A percentile compares a stretch with the other conserved stretches of the same genome.
These are phyloP conservation scores for Clohesyomyces aquaticus DNA, from an alignment of 495 filamentous ascomycete species.

Conservation along the genomic window DNA sequence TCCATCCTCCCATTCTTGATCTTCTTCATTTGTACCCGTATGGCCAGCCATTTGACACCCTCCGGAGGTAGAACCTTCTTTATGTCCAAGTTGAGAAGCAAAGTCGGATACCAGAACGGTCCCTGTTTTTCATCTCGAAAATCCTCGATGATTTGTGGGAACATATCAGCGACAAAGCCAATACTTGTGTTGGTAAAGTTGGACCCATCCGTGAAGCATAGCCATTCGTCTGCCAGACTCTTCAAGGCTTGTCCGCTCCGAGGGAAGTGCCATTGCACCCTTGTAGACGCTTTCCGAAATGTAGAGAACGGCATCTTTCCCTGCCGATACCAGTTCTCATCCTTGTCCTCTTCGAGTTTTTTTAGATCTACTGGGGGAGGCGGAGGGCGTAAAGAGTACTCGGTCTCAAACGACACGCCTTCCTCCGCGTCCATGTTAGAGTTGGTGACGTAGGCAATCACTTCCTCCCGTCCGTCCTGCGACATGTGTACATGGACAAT, in stretches of 20 bases:
- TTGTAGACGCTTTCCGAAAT: slow-evolving; percentile 59
- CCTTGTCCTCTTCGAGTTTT: slow-evolving; percentile 47
- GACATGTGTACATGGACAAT: slow-evolving; percentile 70
- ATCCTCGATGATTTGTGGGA: slow-evolving; percentile 60
- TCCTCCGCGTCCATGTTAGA: slow-evolving; percentile 61
- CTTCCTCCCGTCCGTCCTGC: slow-evolving; percentile 61
- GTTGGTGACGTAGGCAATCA: slow-evolving; percentile 72
- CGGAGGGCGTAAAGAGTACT: slow-evolving; percentile 54
- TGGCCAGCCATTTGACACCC: slow-evolving; percentile 51
- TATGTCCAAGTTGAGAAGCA: slow-evolving; percentile 58
- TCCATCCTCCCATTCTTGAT: slow-evolving; percentile 54
- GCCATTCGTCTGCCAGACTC: slow-evolving; percentile 67
- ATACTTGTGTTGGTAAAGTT: slow-evolving; percentile 52
- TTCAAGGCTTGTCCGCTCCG: slow-evolving; percentile 50
- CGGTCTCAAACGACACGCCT: slow-evolving; percentile 61
- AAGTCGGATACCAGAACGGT: slow-evolving; percentile 76
- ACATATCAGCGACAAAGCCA: slow-evolving; percentile 66
- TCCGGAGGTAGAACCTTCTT: slow-evolving; percentile 53
- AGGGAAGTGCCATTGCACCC: slow-evolving; percentile 61
- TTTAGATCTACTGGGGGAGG: slow-evolving; percentile 53
- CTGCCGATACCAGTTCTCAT: slow-evolving; percentile 51
- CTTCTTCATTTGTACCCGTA: slow-evolving; percentile 48
- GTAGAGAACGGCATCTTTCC: slow-evolving; percentile 49
- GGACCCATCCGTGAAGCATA: slow-evolving; percentile 53
- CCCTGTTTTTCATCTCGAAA: slow-evolving; percentile 41